Conservation (phyloP, 345 rosid genomes). For the Populus davidiana region DNA sequence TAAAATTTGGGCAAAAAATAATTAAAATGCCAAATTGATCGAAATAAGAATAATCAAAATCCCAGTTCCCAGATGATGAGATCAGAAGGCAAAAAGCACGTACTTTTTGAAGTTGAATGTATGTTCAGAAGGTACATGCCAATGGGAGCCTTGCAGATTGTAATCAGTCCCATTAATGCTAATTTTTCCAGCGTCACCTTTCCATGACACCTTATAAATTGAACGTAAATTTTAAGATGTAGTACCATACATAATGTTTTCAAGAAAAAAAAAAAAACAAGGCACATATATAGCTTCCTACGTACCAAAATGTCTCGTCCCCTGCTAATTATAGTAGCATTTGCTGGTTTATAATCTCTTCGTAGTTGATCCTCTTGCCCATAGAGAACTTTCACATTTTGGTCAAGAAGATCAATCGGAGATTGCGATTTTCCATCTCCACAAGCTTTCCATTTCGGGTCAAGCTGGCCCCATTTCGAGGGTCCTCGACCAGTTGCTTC, state of each 20-base stretch:
- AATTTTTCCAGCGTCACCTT: constrained; percentile 56
- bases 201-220: constrained; percentile 48
- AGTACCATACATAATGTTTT: no score
- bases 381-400: constrained; percentile 22
- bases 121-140: constrained; percentile 73
- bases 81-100: not conserved
- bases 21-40: no score
- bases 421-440: constrained; percentile 55
- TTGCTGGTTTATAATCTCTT: constrained; percentile 51
- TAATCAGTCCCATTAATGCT: constrained; percentile 39
- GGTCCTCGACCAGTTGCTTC: constrained; percentile 44
- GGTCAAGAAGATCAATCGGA: constrained; percentile 47
- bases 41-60: not conserved
- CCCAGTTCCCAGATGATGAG: no score
- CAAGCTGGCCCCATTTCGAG: constrained; percentile 39
- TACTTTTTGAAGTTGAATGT: constrained; percentile 50
- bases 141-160: constrained; percentile 49
- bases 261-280: not conserved
- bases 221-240: no score
- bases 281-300: not conserved
- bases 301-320: constrained; percentile 63
- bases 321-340: constrained; percentile 40
- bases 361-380: constrained; percentile 22
- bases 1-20: not conserved
- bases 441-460: constrained; percentile 54